Evolutionary conservation across 75 land plant genomes (phyloP), one percentile per base, ranked within the genome.

Genomic region (Pseudotsuga menziesii): DNA sequence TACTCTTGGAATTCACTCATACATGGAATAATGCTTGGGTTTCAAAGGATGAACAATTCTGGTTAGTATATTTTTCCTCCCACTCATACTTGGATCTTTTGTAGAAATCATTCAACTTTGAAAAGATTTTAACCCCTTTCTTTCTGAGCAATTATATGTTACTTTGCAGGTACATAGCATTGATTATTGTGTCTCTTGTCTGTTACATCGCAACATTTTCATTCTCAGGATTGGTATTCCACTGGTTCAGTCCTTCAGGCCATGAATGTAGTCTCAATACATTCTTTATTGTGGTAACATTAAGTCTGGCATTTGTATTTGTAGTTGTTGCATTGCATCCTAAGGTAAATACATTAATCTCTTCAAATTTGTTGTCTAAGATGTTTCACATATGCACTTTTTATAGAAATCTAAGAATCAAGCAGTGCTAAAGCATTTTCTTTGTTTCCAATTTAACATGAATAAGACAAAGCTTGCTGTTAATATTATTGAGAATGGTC

Each of bases 21-120:
- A 76, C 88, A 78, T 96, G 98, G 98, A 96, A 96, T 82, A 94
- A 91, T 77, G 87, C 98, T 25, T 96, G 98, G 98, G 97, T 93
- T 80, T 94, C 88, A 11, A 96, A 90, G 81, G 98, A 96, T 83
- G 98, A 93, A 78, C 94, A 88, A 52, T 94, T 94, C 76, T 94
- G 98, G 98, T 96, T 52, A 9, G 84, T 20, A 73, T 63, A 54
- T 44, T 36, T 8, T 72, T 69, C 23, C 36, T 20, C 22, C 60
- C 58, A 3, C 59, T 59, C 26, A 58, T 73, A 48, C 29, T 27
- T 25, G 19, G 17, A 27, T 22, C 60, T 56, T 41, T 36, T 78
- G 74, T 71, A 15, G 27, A 73, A 29, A 56, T 57, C 22, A 70
- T 59, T 39, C 58, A 41, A 78, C 39, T 11, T 29, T 48, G 67